phyloP scores from a whole-genome alignment of 2,329 filamentous ascomycete genomes.

The Verruconis gallopava region DNA sequence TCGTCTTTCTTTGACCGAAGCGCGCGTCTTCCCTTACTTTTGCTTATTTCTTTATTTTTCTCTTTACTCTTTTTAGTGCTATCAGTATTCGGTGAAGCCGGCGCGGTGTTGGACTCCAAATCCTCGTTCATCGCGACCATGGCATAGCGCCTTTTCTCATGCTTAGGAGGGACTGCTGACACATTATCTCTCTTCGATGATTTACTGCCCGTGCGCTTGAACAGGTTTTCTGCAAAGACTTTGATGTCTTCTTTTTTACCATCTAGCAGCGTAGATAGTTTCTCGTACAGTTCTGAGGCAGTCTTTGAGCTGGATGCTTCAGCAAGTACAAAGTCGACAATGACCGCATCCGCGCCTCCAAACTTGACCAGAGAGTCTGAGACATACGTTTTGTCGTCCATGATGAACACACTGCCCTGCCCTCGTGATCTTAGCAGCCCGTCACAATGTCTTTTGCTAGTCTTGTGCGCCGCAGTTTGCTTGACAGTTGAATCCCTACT shows the following conservation, averaged over 20 bases:
- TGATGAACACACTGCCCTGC: constrained; percentile 14
- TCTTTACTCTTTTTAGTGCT: constrained; percentile 25
- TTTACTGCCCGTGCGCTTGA: constrained; percentile 20
- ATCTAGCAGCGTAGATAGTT: constrained; percentile 40
- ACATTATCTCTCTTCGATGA: constrained; percentile 14
- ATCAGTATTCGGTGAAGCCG: constrained; percentile 13
- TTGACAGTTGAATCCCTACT: too few relatives aligned
- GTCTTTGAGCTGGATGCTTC: constrained; percentile 40
- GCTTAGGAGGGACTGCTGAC: constrained; percentile 11
- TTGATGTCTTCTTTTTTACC: constrained; percentile 32
- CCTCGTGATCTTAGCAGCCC: constrained; percentile 11
- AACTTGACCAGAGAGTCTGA: constrained; percentile 41
- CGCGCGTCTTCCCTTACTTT: constrained; percentile 30
- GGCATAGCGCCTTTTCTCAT: constrained; percentile 35
- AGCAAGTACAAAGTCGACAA: constrained; percentile 44
- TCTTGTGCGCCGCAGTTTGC: too few relatives aligned
- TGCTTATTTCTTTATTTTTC: constrained; percentile 25
- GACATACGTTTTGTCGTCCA: constrained; percentile 25
- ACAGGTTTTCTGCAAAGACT: constrained; percentile 36
- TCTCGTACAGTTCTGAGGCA: constrained; percentile 33
- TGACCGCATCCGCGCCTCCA: constrained; percentile 42
- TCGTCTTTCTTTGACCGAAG: constrained; percentile 39
- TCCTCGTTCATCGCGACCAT: constrained; percentile 42
- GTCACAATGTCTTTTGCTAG: too few relatives aligned
- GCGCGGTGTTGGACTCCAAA: constrained; percentile 17